Percentiles rank a stretch among this genome's conserved stretches.
These are phyloP conservation scores for Agapanthus africanus DNA, from an alignment of 106 monocot species.

Conservation along the genomic window DNA sequence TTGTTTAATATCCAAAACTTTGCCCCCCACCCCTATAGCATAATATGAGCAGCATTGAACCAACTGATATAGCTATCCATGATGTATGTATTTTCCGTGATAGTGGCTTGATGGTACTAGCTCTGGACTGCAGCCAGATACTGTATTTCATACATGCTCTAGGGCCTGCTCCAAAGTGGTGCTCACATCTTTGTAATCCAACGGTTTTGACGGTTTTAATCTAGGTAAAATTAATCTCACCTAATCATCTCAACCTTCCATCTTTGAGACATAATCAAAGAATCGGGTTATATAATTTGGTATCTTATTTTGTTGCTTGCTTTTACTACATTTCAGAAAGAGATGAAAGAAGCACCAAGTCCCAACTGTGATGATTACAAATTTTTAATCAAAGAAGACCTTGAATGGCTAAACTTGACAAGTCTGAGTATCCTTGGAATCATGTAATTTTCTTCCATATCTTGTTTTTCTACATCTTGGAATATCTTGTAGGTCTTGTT, in stretches of 20 bases:
- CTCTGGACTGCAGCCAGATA: constrained; percentile 76
- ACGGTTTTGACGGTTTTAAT: constrained; percentile 59
- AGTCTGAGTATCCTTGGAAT: too few relatives aligned
- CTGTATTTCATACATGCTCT: constrained; percentile 81
- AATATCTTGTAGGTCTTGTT: too few relatives aligned
- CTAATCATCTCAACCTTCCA: not conserved
- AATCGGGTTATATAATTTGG: too few relatives aligned
- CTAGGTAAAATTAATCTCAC: not conserved
- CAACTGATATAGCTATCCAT: constrained; percentile 62
- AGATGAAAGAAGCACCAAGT: too few relatives aligned
- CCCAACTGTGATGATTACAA: too few relatives aligned
- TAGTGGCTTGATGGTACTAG: constrained; percentile 84
- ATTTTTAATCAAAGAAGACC: too few relatives aligned
- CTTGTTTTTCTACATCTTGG: too few relatives aligned
- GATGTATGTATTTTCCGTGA: constrained; percentile 72
- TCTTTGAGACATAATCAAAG: too few relatives aligned
- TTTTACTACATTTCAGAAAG: too few relatives aligned
- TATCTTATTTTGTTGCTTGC: not conserved
- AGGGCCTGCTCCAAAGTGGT: constrained; percentile 96
- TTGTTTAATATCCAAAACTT: too few relatives aligned
- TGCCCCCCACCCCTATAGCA: constrained; percentile 47
- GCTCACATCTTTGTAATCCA: constrained; percentile 65
- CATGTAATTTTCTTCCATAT: too few relatives aligned
- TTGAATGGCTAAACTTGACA: too few relatives aligned
- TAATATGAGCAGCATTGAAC: constrained; percentile 81